Evolutionary conservation across 164 flowering plant species (phyloP).

Genomic region (Sedum album): DNA sequence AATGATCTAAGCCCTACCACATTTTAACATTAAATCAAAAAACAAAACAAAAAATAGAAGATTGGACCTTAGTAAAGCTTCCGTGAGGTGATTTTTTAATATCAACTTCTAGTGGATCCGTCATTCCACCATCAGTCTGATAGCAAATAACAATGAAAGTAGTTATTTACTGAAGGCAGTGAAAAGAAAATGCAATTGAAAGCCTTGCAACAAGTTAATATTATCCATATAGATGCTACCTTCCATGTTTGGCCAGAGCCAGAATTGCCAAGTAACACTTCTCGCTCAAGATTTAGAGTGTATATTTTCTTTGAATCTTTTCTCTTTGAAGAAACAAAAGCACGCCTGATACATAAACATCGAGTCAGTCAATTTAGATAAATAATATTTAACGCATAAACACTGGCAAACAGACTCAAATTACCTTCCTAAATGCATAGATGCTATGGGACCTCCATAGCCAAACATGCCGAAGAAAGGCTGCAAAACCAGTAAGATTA

Average conservation of each 20-base stretch:
- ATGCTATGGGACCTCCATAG: constrained; percentile 72
- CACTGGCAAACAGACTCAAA: neutral
- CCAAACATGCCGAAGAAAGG: constrained; percentile 91
- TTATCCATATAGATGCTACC: constrained; percentile 28
- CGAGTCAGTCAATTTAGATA: neutral
- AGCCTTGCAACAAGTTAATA: neutral
- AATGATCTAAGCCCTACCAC: neutral
- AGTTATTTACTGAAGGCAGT: neutral
- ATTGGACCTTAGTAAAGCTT: constrained; percentile 67
- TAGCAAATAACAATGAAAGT: neutral
- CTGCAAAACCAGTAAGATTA: constrained; percentile 27
- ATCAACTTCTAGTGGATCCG: constrained; percentile 48
- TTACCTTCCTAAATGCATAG: constrained; percentile 80
- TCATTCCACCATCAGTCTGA: constrained; percentile 62
- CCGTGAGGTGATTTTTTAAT: constrained; percentile 41
- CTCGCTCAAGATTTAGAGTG: constrained; percentile 45
- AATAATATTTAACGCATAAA: neutral
- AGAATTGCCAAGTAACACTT: constrained; percentile 37
- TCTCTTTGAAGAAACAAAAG: constrained; percentile 71
- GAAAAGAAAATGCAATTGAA: neutral
- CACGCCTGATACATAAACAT: constrained; percentile 26
- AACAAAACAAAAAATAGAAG: neutral
- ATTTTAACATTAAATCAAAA: neutral
- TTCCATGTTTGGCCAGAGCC: constrained; percentile 45
- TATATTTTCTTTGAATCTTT: constrained; percentile 49